Evolutionary conservation across 345 rosid species (phyloP).

Genomic region (Gossypium australe): DNA sequence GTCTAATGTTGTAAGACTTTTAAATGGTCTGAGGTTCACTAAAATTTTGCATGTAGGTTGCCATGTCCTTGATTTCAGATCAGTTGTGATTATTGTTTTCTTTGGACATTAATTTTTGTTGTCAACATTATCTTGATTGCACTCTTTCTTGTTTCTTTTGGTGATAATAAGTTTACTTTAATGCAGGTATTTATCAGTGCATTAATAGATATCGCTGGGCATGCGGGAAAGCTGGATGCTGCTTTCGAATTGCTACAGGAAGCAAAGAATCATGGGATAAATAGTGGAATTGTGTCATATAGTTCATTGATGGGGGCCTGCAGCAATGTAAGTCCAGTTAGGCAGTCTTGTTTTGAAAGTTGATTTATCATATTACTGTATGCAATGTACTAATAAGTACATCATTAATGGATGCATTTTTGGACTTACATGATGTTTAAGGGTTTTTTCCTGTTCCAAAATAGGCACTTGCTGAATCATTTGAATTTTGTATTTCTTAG

Average conservation of each 20-base stretch:
- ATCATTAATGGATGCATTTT: not conserved
- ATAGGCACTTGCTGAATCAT: not conserved
- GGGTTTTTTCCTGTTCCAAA: not conserved
- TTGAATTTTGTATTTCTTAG: not conserved
- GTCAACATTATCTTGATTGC: not conserved
- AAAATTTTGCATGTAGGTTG: not conserved
- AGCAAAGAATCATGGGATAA: constrained; percentile 56
- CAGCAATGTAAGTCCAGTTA: constrained; percentile 64
- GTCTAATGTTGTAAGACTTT: not conserved
- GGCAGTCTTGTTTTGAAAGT: constrained; percentile 5
- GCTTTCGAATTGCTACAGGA: constrained; percentile 67
- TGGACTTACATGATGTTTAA: not conserved
- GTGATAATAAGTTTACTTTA: constrained; percentile 6
- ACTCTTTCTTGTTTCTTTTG: not conserved
- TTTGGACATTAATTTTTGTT: not conserved
- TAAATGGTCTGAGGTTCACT: not conserved
- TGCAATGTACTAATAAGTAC: not conserved
- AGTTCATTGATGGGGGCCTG: constrained; percentile 99
- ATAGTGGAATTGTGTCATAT: constrained; percentile 65
- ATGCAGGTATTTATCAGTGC: constrained; percentile 86
- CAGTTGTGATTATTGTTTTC: not conserved
- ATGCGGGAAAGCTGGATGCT: constrained; percentile 69
- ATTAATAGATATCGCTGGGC: constrained; percentile 81
- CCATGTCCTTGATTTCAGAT: not conserved
- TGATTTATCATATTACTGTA: constrained; percentile 4